These are phyloP conservation scores for Fusarium multiceps DNA, from an alignment of 2,329 filamentous ascomycete genomes.

Conservation along the genomic window DNA sequence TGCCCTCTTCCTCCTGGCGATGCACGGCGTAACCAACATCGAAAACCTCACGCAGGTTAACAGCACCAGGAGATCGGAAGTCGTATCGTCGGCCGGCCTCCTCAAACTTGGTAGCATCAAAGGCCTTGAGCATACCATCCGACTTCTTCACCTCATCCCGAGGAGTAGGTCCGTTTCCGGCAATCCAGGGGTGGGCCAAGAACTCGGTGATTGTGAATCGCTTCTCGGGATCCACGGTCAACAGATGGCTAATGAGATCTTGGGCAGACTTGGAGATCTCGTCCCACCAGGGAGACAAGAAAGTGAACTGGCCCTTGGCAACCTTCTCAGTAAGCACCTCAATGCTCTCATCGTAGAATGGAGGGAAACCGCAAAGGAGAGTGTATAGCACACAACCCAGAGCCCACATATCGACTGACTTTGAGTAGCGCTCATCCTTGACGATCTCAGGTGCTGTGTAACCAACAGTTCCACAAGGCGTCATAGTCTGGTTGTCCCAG, in stretches of 20 bases:
- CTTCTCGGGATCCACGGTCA: conserved; percentile 95
- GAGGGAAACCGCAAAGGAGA: conserved; percentile 94
- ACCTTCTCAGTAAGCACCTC: conserved; percentile 98
- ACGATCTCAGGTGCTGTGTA: conserved; percentile 99
- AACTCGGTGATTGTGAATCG: conserved; percentile 95
- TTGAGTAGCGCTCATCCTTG: conserved; percentile 98
- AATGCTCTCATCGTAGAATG: conserved; percentile 98
- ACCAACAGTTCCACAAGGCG: conserved; percentile 97
- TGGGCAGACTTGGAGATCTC: conserved; percentile 96
- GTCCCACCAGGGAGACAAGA: conserved; percentile 99
- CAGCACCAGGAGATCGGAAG: conserved; percentile 93
- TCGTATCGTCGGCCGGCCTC: conserved; percentile 79
- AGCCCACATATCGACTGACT: conserved; percentile 99
- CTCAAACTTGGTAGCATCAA: conserved; percentile 65
- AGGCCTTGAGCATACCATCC: conserved; percentile 59
- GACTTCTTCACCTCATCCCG: conserved; percentile 69
- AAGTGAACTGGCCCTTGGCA: conserved; percentile 94
- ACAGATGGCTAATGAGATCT: conserved; percentile 90
- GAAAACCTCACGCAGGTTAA: conserved; percentile 97
- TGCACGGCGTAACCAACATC: conserved; percentile 99
- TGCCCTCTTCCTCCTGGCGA: conserved; percentile 93
- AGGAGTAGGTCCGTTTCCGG: conserved; percentile 68
- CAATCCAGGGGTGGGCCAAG: conserved; percentile 93
- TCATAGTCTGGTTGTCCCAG: conserved; percentile 99
- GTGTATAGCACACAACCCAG: conserved; percentile 97